Percentiles rank a stretch among this genome's conserved stretches.
Conservation (phyloP, 1,284 basidiomycete species). For the Marasmius tenuissimus region DNA sequence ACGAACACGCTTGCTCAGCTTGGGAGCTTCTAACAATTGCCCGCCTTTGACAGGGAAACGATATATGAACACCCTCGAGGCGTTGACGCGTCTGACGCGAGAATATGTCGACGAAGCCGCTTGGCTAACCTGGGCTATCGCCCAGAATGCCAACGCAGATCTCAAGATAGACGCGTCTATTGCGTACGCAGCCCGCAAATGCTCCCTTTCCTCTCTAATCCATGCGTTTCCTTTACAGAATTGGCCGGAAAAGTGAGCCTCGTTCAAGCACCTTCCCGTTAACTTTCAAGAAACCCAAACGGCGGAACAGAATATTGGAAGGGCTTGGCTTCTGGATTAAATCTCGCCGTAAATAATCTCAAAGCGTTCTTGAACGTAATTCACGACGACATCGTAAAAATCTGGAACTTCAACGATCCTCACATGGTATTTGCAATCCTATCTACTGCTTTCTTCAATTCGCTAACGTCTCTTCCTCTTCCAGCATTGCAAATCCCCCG, state of each 20-base stretch:
- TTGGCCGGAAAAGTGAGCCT: constrained; percentile 18
- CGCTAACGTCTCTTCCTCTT: not conserved
- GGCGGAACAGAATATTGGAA: constrained; percentile 20
- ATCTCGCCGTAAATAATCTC: constrained; percentile 19
- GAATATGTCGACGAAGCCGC: constrained; percentile 14
- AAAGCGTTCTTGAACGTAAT: constrained; percentile 17
- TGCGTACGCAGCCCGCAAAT: constrained; percentile 9
- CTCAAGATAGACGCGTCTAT: constrained; percentile 19
- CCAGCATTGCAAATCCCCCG: constrained; percentile 19
- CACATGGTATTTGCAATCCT: constrained; percentile 10
- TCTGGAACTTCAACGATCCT: constrained; percentile 28
- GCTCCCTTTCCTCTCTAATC: not conserved
- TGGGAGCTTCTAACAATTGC: not conserved
- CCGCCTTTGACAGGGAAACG: not conserved
- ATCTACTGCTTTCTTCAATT: not conserved
- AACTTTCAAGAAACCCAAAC: not conserved
- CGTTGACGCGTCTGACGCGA: constrained; percentile 1
- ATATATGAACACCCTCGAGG: constrained; percentile 4
- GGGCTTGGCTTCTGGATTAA: constrained; percentile 18
- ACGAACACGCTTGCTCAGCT: not conserved
- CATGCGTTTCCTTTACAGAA: not conserved
- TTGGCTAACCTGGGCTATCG: constrained; percentile 17
- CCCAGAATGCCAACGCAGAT: constrained; percentile 16
- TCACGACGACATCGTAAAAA: constrained; percentile 21
- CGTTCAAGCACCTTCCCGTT: not conserved